These are phyloP conservation scores for Nannochloropsis granulata DNA, from an alignment of 108 stramenopile genomes.

Conservation along the genomic window DNA sequence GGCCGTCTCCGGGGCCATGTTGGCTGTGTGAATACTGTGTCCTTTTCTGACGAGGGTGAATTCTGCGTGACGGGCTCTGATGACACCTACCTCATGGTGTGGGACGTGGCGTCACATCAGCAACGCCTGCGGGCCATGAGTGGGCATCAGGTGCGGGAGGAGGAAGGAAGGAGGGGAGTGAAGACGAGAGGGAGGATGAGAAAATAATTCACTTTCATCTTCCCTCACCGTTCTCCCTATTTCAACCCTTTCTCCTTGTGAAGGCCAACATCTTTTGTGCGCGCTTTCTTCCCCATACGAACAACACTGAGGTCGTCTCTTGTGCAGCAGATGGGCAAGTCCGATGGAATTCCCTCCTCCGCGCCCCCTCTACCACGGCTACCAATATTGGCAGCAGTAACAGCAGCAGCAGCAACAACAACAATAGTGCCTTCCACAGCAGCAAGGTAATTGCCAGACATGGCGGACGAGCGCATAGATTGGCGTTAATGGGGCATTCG, in stretches of 20 bases:
- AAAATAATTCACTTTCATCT: background rate
- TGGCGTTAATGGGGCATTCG: slow-evolving; percentile 9
- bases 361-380: background rate
- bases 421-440: background rate
- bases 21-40: slow-evolving; percentile 25
- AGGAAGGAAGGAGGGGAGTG: background rate
- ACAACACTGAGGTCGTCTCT: slow-evolving; percentile 14
- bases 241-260: background rate
- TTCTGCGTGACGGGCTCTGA: slow-evolving; percentile 29
- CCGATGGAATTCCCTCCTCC: background rate
- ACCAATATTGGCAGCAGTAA: background rate
- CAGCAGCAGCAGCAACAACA: background rate
- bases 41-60: slow-evolving; percentile 13
- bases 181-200: background rate
- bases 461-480: slow-evolving; percentile 10
- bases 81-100: slow-evolving; percentile 23
- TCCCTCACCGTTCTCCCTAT: background rate
- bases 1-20: slow-evolving; percentile 6
- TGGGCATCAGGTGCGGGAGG: background rate
- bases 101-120: background rate
- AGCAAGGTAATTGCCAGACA: slow-evolving; percentile 7
- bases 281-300: slow-evolving; percentile 11
- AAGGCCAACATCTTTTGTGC: slow-evolving; percentile 24
- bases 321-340: slow-evolving; percentile 29
- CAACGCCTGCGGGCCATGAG: background rate